Evolutionary conservation across 2,329 filamentous ascomycete genomes (phyloP).

Genomic region (Penicillium sp.): DNA sequence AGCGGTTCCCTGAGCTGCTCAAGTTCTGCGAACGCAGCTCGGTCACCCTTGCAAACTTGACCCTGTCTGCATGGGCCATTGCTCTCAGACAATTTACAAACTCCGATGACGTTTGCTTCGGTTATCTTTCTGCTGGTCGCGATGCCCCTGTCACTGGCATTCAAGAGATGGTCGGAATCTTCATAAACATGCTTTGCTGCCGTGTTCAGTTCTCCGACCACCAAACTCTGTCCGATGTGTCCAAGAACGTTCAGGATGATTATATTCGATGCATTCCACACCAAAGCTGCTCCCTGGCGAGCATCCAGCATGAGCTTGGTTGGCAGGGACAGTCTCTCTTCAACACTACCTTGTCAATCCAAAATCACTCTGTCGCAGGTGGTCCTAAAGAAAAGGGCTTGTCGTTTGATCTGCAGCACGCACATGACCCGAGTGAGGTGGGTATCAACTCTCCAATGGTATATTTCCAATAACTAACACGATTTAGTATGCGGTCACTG

Average conservation of each 20-base stretch:
- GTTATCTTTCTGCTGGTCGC: slow-evolving; percentile 42
- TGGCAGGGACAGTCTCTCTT: slow-evolving; percentile 39
- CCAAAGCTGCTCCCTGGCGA: slow-evolving; percentile 52
- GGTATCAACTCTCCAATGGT: slow-evolving; percentile 2
- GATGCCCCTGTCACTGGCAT: slow-evolving; percentile 49
- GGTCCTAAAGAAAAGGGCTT: slow-evolving; percentile 27
- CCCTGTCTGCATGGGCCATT: slow-evolving; percentile 42
- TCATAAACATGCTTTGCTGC: slow-evolving; percentile 58
- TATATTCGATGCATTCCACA: slow-evolving; percentile 50
- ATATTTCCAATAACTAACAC: slow-evolving; percentile 6
- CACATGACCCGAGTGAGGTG: slow-evolving; percentile 42
- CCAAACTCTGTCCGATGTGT: slow-evolving; percentile 39
- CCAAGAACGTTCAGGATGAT: slow-evolving; percentile 48
- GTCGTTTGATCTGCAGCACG: slow-evolving; percentile 33
- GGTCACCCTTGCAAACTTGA: slow-evolving; percentile 39
- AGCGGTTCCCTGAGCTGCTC: slow-evolving; percentile 32
- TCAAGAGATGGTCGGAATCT: slow-evolving; percentile 49
- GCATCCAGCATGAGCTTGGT: slow-evolving; percentile 46
- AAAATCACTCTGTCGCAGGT: slow-evolving; percentile 33
- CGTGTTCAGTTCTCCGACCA: slow-evolving; percentile 42
- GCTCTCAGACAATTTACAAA: slow-evolving; percentile 34
- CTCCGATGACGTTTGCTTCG: slow-evolving; percentile 44
- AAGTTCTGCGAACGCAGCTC: slow-evolving; percentile 33
- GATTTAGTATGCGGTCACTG: slow-evolving; percentile 39
- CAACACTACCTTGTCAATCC: slow-evolving; percentile 45